Evolutionary conservation across 257 asterid species (phyloP), one percentile per base, ranked within the genome.

Genomic region (Nicotiana tomentosiformis): DNA sequence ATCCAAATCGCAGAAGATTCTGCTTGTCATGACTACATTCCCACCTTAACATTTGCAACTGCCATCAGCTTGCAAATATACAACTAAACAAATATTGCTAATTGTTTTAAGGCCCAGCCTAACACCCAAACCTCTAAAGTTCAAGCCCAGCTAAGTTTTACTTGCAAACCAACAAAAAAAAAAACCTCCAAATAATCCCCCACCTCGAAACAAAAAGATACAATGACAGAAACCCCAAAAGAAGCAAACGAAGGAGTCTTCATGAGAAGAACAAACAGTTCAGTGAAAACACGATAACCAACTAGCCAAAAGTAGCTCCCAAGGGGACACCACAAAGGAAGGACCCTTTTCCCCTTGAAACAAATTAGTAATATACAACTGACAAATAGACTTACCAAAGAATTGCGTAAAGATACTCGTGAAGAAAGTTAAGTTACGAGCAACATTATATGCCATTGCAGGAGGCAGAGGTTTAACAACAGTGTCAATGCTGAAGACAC

Each of bases 361-460:
- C 43, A 77, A 66, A 55, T 33, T 10, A 37, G 80, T 26, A 33
- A 51, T 72, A 72, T 35, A 29, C 26, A 74, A 32, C 12, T 79
- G 29, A 26, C 30, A 16, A 33, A 85, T 74, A 74, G 33, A 79
- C 93, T 86, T 84, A 94, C 99, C 97, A 37, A 92, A 91, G 89
- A 96, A 96, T 84, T 96, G 99, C 1, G 98, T 94, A 83, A 96
- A 96, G 89, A 96, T 96, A 83, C 99, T 91, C 0, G 98, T 94
- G 91, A 96, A 96, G 92, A 96, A 96, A 87, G 90, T 81, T 92
- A 96, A 89, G 89, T 93, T 94, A 83, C 98, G 98, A 8, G 98
- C 88, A 26, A 83, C 95, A 80, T 91, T 90, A 86, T 94, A 93
- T 1, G 92, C 97, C 93, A 93, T 91, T 86, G 93, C 86, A 43